Base-by-base conservation (phyloP, 2,329 filamentous ascomycete species). In the Rutstroemia sp. region DNA sequence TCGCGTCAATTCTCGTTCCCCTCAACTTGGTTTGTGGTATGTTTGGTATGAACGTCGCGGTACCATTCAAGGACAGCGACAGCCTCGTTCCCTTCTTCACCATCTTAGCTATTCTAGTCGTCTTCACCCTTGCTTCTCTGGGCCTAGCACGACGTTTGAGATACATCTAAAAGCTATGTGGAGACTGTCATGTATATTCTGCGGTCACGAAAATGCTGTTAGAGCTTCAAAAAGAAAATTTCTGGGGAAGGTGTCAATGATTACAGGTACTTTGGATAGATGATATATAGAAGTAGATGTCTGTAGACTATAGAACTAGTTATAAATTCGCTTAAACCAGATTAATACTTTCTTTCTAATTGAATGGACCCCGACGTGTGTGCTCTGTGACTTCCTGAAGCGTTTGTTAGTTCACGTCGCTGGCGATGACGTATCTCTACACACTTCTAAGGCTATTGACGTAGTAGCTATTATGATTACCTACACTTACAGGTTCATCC, bases 1-100 rank as follows among this genome's bases (percentile, higher is more conserved):
- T 97, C 61, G 94, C 91, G 0, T 96, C 92, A 3, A 89, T 99
- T 63, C 81, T 99, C n/a, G 92, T 99, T 57, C 94, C 94, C 3
- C 83, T 99, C 63, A 99, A 97, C 70, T 76, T 99, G 62, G 84
- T 97, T 60, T 95, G 89, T 58, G 55, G 66, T 71, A 63, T 67
- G 56, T 67, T 67, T 67, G 89, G 89, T 54, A 95, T 95, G 89
- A 95, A 95, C 72, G 88, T 95, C 1, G 68, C 70, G 4, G 86
- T 94, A 16, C 89, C 89, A 0, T 91, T 84, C 55, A 68, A 64
- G 52, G 70, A 74, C 21, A 71, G 71, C 19, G 66, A 61, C 0
- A 75, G 69, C 52, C 64, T 81, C 36, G 73, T 64, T 4, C 82
- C 82, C 70, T 86, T 84, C 73, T 83, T 83, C 65, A 76, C 75